Percentiles rank a stretch among this genome's conserved stretches.
These are phyloP conservation scores for Parmales sp. DNA, from an alignment of 108 stramenopile genomes.

Conservation along the genomic window DNA sequence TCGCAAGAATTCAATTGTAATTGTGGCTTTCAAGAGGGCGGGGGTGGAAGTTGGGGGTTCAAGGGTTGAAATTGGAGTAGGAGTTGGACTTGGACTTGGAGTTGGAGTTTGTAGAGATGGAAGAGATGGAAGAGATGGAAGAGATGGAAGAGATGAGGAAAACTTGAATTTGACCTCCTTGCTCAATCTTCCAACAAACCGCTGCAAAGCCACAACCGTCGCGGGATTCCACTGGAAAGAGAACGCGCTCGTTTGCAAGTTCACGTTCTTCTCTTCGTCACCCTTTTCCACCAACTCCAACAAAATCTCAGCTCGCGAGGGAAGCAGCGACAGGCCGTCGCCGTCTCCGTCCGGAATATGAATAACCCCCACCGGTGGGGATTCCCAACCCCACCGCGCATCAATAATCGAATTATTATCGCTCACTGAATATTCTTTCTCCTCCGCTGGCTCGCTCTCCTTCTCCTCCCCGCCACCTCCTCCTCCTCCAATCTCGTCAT, in stretches of 20 bases:
- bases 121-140: background rate
- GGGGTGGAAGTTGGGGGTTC: conserved; percentile 13
- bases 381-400: conserved; percentile 15
- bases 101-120: conserved; percentile 16
- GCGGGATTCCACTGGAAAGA: conserved; percentile 66
- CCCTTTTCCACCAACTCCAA: too few relatives aligned
- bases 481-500: background rate
- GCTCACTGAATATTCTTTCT: too few relatives aligned
- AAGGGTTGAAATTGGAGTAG: conserved; percentile 7
- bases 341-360: background rate
- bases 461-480: background rate
- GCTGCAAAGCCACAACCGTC: conserved; percentile 56
- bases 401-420: background rate
- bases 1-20: background rate
- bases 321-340: background rate
- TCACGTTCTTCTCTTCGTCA: conserved; percentile 9
- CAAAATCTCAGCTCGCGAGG: background rate
- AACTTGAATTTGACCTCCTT: conserved; percentile 21
- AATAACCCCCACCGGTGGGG: background rate
- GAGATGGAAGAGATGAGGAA: background rate
- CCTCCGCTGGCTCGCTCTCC: too few relatives aligned
- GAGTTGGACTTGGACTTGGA: conserved; percentile 15
- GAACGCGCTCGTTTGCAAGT: conserved; percentile 13
- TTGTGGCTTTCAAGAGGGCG: background rate
- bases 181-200: conserved; percentile 50